These are phyloP conservation scores for Inonotus obliquus DNA, from an alignment of 1,284 basidiomycete genomes.

Conservation along the genomic window DNA sequence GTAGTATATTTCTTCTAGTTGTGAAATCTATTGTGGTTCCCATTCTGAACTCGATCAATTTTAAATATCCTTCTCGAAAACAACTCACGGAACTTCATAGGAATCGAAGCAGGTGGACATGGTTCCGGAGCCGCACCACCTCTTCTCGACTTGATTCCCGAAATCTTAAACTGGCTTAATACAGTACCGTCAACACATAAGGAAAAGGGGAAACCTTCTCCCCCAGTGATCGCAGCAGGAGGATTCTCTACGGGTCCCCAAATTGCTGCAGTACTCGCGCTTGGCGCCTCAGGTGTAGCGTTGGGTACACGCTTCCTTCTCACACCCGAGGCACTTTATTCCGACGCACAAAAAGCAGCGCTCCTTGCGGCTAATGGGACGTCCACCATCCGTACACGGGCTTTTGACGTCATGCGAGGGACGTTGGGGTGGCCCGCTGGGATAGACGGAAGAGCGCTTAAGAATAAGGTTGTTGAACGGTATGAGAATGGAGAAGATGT, in stretches of 20 bases:
- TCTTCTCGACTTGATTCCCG: slow-evolving; percentile 53
- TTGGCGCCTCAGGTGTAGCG: slow-evolving; percentile 63
- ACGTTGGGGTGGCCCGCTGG: slow-evolving; percentile 62
- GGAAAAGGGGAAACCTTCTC: slow-evolving; percentile 23
- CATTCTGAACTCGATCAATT: background rate
- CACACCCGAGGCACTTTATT: slow-evolving; percentile 60
- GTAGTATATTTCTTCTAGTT: slow-evolving; percentile 30
- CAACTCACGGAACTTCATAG: slow-evolving; percentile 31
- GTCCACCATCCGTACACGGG: slow-evolving; percentile 55
- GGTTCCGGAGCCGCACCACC: slow-evolving; percentile 52
- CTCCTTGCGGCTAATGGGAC: slow-evolving; percentile 45
- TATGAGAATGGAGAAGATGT: slow-evolving; percentile 48
- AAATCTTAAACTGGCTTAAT: slow-evolving; percentile 36
- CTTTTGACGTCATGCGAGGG: slow-evolving; percentile 58
- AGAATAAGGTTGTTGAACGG: slow-evolving; percentile 55
- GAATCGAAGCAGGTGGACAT: slow-evolving; percentile 74
- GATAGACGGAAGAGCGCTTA: slow-evolving; percentile 59
- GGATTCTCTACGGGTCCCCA: slow-evolving; percentile 50
- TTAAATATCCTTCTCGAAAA: slow-evolving; percentile 8
- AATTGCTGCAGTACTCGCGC: slow-evolving; percentile 55
- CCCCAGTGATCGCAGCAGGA: slow-evolving; percentile 61
- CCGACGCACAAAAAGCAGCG: slow-evolving; percentile 48
- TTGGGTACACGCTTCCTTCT: slow-evolving; percentile 71
- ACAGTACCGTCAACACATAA: background rate
- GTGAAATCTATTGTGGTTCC: background rate